Base-by-base conservation (phyloP, 2,329 filamentous ascomycete genomes). In the Neobulgaria alba region DNA sequence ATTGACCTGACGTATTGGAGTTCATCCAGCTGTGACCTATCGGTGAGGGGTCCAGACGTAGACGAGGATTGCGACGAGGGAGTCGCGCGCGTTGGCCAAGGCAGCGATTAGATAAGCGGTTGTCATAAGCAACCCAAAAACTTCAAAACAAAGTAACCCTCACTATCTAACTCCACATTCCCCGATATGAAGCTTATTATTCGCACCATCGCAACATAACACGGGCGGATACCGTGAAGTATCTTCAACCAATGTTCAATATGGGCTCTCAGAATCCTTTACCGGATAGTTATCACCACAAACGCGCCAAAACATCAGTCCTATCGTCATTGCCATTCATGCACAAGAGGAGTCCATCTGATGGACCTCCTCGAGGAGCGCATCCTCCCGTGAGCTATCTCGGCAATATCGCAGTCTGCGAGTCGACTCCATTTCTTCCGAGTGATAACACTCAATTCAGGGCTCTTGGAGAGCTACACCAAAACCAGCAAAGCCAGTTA, bases 391-490 rank as follows among this genome's bases (percentile, higher is more conserved):
- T 47, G 10, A 47, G 50, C 37, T 54, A 52, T 29, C 34, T 49
- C 32, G 39, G 45, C 18, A 50, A 57, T 32, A 35, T 38, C 29
- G 51, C 51, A 18, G 50, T 42, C 19, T 7, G 7, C 23, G 23
- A 7, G 23, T 15, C 47, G 21, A 61, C 61, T 47, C 39, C 52
- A 59, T 46, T 63, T 58, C 43, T 66, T 59, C 55, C 60, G 59
- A 26, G 60, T 47, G 51, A 60, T 40, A 50, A 55, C 49, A 48
- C 51, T 12, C 63, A 66, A 38, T 61, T 66, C 4, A 59, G 66
- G 23, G 69, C 74, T 39, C 63, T 79, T 12, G 68, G 68, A 36
- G 76, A 79, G 56, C 66, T 77, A 32, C 72, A 73, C 43, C 67
- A 73, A 43, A 79, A 78, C 55, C 68, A 70, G 42, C 61, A 50